Conservation (phyloP, 768 basidiomycete genomes). For the Asterophora lycoperdoides region DNA sequence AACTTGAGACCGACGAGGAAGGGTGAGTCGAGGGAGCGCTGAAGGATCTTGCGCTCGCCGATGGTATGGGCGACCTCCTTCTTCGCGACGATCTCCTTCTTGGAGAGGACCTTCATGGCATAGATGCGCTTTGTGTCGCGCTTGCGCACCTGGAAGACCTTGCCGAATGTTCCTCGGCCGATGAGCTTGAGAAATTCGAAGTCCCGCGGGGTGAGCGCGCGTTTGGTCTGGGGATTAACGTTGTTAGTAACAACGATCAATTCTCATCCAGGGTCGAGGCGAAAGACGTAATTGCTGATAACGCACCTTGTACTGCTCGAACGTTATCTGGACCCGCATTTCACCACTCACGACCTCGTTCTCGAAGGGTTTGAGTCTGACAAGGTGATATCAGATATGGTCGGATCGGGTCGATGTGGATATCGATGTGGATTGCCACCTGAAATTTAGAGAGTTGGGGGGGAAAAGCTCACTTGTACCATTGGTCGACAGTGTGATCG, state of each 20-base stretch:
- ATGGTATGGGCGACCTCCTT: constrained; percentile 99
- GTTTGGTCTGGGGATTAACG: constrained; percentile 60
- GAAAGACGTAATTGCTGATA: constrained; percentile 13
- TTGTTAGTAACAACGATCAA: too few species aligned
- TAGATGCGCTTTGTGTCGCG: constrained; percentile 97
- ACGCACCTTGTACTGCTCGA: constrained; percentile 84
- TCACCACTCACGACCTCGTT: constrained; percentile 87
- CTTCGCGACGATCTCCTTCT: constrained; percentile 98
- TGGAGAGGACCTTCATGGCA: constrained; percentile 98
- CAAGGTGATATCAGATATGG: constrained; percentile 9
- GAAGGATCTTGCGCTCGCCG: constrained; percentile 97
- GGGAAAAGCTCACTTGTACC: constrained; percentile 77
- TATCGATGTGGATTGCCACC: constrained; percentile 16
- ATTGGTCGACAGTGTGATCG: constrained; percentile 93
- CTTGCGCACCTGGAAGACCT: constrained; percentile 98
- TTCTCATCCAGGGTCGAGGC: constrained; percentile 5
- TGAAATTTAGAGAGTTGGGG: constrained; percentile 7
- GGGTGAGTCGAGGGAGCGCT: constrained; percentile 86
- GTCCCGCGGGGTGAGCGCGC: constrained; percentile 86
- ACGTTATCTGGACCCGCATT: constrained; percentile 91
- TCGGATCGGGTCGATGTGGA: constrained; percentile 13
- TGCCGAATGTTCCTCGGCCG: constrained; percentile 96
- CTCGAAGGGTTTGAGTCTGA: constrained; percentile 70
- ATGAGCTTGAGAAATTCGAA: constrained; percentile 99
- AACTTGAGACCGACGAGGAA: constrained; percentile 99